Evolutionary conservation across 805 yeast species (phyloP).

Genomic region (Wickerhamomyces bisporus): DNA sequence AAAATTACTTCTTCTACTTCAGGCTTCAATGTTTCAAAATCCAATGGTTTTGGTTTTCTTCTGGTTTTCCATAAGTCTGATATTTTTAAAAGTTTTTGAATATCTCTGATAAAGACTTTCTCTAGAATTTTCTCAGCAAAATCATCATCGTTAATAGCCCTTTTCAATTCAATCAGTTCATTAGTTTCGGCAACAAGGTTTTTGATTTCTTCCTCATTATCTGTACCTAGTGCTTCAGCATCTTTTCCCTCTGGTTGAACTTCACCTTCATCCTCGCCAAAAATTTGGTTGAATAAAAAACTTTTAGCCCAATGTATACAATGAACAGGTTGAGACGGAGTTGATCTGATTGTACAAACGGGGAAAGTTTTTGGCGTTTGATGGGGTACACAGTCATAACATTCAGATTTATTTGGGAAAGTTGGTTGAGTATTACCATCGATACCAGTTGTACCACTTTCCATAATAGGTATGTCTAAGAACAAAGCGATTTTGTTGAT

Average conservation of each 20-base stretch:
- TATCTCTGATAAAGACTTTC: conserved; percentile 68
- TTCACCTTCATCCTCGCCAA: conserved; percentile 44
- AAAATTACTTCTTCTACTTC: conserved; percentile 11
- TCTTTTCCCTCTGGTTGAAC: conserved; percentile 28
- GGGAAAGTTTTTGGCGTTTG: conserved; percentile 90
- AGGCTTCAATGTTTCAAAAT: conserved; percentile 22
- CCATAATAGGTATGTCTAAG: conserved; percentile 72
- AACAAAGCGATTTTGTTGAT: conserved; percentile 82
- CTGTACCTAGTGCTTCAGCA: conserved; percentile 49
- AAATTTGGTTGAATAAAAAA: conserved; percentile 77
- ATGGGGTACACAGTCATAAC: conserved; percentile 88
- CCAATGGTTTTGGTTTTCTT: conserved; percentile 60
- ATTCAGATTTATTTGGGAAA: conserved; percentile 74
- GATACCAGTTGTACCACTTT: conserved; percentile 93
- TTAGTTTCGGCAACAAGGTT: conserved; percentile 62
- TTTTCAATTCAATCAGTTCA: conserved; percentile 50
- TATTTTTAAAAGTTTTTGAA: conserved; percentile 63
- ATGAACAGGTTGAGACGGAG: conserved; percentile 95
- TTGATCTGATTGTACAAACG: conserved; percentile 93
- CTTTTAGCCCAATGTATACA: conserved; percentile 98
- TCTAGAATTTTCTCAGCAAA: conserved; percentile 41
- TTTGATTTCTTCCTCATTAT: conserved; percentile 58
- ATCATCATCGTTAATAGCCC: conserved; percentile 29
- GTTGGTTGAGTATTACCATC: conserved; percentile 95
- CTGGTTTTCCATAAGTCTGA: conserved; percentile 78